Conservation (phyloP, 2,329 filamentous ascomycete genomes). For the Colletotrichum sp. region DNA sequence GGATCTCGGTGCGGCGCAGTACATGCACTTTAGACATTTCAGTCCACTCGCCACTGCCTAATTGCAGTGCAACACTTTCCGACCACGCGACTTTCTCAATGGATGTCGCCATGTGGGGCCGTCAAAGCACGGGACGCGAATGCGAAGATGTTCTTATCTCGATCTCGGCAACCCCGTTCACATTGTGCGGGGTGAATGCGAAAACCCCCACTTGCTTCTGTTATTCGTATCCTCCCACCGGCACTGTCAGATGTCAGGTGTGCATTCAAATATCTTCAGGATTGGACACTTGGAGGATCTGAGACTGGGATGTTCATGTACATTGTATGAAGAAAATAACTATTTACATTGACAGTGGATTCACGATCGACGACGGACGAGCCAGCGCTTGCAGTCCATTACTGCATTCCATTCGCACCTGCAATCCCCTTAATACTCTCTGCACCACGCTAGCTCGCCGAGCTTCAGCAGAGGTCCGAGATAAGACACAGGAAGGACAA, state of each 20-base stretch:
- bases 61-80: not conserved
- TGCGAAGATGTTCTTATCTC: not conserved
- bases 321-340: not conserved
- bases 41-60: not conserved
- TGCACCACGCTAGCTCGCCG: not conserved
- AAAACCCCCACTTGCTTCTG: not conserved
- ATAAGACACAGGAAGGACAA: conserved; percentile 28
- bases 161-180: not conserved
- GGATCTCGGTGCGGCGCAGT: not conserved
- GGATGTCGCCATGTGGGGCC: not conserved
- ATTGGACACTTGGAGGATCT: not conserved
- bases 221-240: not conserved
- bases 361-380: not conserved
- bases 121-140: not conserved
- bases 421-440: not conserved
- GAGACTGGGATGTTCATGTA: not conserved
- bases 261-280: not conserved
- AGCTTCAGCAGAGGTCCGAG: conserved; percentile 25
- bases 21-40: not conserved
- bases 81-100: not conserved
- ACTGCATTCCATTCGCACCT: not conserved
- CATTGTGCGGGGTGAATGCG: not conserved
- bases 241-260: not conserved
- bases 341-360: not conserved
- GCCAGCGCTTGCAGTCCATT: not conserved